These are phyloP conservation scores for Sanghuangporus sanghuang DNA, from an alignment of 1,284 basidiomycete species.

Conservation along the genomic window DNA sequence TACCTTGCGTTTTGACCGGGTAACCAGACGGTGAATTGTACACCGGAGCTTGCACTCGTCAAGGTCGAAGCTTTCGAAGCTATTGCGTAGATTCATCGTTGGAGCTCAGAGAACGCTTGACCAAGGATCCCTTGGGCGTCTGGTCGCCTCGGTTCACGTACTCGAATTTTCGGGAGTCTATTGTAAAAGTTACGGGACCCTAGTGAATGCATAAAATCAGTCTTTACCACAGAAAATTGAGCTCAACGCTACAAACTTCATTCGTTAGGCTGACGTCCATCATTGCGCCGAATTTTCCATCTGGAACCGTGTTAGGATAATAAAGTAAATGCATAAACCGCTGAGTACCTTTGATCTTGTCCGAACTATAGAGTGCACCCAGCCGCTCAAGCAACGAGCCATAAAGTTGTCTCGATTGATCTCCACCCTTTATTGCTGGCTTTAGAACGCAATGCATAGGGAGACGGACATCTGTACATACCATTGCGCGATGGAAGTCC, in stretches of 20 bases:
- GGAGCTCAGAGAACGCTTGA: too few species aligned
- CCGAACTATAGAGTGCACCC: slow-evolving; percentile 56
- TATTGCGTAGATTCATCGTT: too few species aligned
- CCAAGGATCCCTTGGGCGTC: not conserved
- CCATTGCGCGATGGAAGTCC: slow-evolving; percentile 91
- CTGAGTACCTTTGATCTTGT: slow-evolving; percentile 70
- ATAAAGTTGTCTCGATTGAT: slow-evolving; percentile 65
- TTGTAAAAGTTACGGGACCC: slow-evolving; percentile 80
- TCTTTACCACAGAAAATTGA: slow-evolving; percentile 11
- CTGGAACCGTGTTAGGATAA: slow-evolving; percentile 34
- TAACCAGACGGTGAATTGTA: too few species aligned
- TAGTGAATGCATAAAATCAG: slow-evolving; percentile 26
- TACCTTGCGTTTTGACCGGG: too few species aligned
- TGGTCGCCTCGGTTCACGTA: slow-evolving; percentile 30
- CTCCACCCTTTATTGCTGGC: slow-evolving; percentile 1
- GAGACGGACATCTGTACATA: slow-evolving; percentile 28
- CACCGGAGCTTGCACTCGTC: too few species aligned
- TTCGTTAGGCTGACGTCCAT: slow-evolving; percentile 85
- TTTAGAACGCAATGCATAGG: not conserved
- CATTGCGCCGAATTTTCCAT: slow-evolving; percentile 92
- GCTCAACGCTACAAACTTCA: slow-evolving; percentile 48
- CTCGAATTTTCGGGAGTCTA: slow-evolving; percentile 72
- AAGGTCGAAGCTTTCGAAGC: too few species aligned
- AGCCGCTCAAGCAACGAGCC: slow-evolving; percentile 66
- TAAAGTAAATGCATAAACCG: slow-evolving; percentile 7